Conservation (phyloP, 164 flowering plant genomes). For the grape (Vitis vinifera) region DNA sequence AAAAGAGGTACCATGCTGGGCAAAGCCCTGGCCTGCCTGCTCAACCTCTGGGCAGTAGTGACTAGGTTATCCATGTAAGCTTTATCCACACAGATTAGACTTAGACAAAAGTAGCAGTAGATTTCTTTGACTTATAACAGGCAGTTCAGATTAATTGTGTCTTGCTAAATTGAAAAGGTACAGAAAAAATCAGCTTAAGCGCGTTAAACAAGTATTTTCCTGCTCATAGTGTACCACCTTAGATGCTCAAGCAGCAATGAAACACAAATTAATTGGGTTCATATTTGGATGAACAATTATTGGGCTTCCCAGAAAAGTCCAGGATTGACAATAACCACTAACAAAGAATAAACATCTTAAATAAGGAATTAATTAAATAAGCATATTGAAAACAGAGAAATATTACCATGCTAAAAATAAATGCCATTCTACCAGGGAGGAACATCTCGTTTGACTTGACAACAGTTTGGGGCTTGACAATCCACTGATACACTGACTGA, state of each 20-base stretch:
- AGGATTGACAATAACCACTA: no score
- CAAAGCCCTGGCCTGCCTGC: no score
- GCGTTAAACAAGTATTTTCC: not conserved
- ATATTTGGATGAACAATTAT: not conserved
- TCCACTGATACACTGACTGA: conserved; percentile 92
- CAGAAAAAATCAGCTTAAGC: conserved; percentile 3
- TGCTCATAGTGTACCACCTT: not conserved
- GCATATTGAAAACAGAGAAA: not conserved
- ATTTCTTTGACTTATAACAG: no score
- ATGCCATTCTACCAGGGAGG: conserved; percentile 95
- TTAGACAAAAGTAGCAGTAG: no score
- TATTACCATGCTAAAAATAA: conserved; percentile 81
- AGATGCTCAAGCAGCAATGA: not conserved
- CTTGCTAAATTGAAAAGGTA: not conserved
- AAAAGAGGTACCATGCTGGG: no score
- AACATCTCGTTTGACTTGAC: conserved; percentile 95
- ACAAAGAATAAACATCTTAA: no score
- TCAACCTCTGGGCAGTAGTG: no score
- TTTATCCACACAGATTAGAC: no score
- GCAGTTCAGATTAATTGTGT: not conserved
- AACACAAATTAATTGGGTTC: not conserved
- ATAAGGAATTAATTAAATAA: not conserved
- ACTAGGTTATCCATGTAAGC: no score
- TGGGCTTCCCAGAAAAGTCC: not conserved
- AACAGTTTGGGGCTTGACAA: conserved; percentile 81